These are phyloP conservation scores for Sphagnum contortum DNA, from an alignment of 225 moss, liverwort and hornwort genomes.

Conservation along the genomic window DNA sequence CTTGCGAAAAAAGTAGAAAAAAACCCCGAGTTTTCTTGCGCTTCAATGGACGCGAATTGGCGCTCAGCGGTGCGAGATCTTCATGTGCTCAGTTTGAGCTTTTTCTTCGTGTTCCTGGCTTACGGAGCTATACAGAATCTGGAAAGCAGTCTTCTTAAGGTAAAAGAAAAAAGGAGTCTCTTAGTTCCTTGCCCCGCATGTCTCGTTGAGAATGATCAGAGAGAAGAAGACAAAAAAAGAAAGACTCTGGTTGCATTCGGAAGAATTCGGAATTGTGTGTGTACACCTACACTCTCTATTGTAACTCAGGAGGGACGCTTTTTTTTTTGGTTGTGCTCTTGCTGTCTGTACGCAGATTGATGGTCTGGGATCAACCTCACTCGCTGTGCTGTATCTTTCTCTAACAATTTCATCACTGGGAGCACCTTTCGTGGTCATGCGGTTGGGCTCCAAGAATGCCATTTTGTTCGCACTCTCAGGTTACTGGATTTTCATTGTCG, in stretches of 20 bases:
- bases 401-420: slow-evolving; percentile 71
- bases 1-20: too few species aligned
- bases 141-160: slow-evolving; percentile 86
- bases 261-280: too few species aligned
- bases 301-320: too few species aligned
- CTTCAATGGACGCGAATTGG: slow-evolving; percentile 32
- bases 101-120: slow-evolving; percentile 82
- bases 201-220: too few species aligned
- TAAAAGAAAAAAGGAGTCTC: slow-evolving; percentile 2
- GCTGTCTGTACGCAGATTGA: slow-evolving; percentile 41
- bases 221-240: too few species aligned
- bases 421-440: slow-evolving; percentile 68
- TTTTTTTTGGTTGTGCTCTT: too few species aligned
- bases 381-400: slow-evolving; percentile 81
- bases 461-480: slow-evolving; percentile 74
- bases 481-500: slow-evolving; percentile 75
- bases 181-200: too few species aligned
- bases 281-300: too few species aligned
- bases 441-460: slow-evolving; percentile 72
- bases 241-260: too few species aligned
- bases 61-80: slow-evolving; percentile 64
- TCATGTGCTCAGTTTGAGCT: slow-evolving; percentile 66
- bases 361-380: slow-evolving; percentile 74
- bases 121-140: slow-evolving; percentile 84
- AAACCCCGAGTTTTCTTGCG: too few species aligned